Percentiles rank a stretch among this genome's conserved stretches.
Conservation (phyloP, 2,329 filamentous ascomycete species). For the Mycosphaerella sp. region DNA sequence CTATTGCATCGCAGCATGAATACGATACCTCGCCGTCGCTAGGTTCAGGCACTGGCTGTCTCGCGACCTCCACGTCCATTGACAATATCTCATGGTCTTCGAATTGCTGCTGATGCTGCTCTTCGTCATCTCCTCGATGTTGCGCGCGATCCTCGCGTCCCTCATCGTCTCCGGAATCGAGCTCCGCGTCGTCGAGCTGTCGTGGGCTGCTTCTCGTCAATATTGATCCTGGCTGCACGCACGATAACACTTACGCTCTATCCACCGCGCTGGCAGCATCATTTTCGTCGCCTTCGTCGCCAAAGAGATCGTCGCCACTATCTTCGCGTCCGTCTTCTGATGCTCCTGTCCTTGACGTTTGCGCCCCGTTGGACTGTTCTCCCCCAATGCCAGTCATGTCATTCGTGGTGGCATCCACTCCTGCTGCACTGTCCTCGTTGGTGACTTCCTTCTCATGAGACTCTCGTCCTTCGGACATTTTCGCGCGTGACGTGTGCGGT, state of each 20-base stretch:
- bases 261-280: conserved; percentile 20
- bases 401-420: conserved; percentile 7
- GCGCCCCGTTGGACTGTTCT: conserved; percentile 23
- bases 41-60: conserved; percentile 64
- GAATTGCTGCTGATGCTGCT: conserved; percentile 43
- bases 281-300: conserved; percentile 38
- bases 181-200: conserved; percentile 54
- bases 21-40: conserved; percentile 59
- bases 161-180: conserved; percentile 57
- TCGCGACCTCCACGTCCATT: conserved; percentile 58
- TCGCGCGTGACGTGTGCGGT: not conserved
- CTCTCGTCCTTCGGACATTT: conserved; percentile 17
- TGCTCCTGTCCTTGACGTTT: conserved; percentile 19
- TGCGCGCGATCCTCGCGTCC: conserved; percentile 56
- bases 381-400: conserved; percentile 14
- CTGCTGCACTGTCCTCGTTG: conserved; percentile 18
- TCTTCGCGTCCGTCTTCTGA: conserved; percentile 29
- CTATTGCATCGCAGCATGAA: not conserved
- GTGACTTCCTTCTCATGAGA: conserved; percentile 9
- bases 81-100: conserved; percentile 45
- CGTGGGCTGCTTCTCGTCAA: conserved; percentile 15
- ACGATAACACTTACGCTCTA: conserved; percentile 22
- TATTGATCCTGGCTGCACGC: not conserved
- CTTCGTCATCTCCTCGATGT: conserved; percentile 33
- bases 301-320: conserved; percentile 43